Evolutionary conservation across 306 rosid genomes (phyloP).

Genomic region (Alnus rubra): DNA sequence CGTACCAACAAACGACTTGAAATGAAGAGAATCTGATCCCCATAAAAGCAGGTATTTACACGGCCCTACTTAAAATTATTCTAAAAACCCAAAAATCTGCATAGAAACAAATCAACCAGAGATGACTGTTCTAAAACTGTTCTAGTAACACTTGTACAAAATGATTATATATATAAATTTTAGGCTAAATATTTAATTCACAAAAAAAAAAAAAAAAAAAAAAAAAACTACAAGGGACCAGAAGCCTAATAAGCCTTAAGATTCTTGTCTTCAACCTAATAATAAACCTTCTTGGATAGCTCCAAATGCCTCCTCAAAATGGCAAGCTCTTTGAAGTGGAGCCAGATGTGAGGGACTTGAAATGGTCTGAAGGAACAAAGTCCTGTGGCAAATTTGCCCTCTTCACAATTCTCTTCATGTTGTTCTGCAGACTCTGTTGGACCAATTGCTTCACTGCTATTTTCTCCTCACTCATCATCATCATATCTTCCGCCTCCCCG

Average conservation of each 20-base stretch:
- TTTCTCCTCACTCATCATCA: conserved; percentile 86
- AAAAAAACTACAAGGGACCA: conserved; percentile 26
- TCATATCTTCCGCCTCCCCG: conserved; percentile 52
- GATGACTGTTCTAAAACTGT: too few relatives aligned
- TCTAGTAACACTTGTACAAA: too few relatives aligned
- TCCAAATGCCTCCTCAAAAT: conserved; percentile 54
- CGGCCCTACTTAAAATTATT: too few relatives aligned
- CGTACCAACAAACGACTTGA: too few relatives aligned
- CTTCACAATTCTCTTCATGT: conserved; percentile 89
- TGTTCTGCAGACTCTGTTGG: conserved; percentile 87
- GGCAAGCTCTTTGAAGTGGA: conserved; percentile 96
- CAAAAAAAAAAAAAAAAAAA: conserved; percentile 31
- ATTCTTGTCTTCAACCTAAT: too few relatives aligned
- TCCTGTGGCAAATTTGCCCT: conserved; percentile 93
- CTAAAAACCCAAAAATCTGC: too few relatives aligned
- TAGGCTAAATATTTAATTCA: conserved; percentile 11
- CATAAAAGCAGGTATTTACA: too few relatives aligned
- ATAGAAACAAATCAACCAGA: too few relatives aligned
- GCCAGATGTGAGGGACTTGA: conserved; percentile 72
- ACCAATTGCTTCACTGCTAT: conserved; percentile 93
- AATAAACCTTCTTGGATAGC: conserved; percentile 23
- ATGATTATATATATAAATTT: too few relatives aligned
- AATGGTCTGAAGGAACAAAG: conserved; percentile 67
- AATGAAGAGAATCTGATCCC: too few relatives aligned
- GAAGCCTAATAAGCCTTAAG: conserved; percentile 15